Percentiles rank a stretch among this genome's conserved stretches.
phyloP scores from a whole-genome alignment of 257 asterid genomes.

The Gardenia jasminoides region DNA sequence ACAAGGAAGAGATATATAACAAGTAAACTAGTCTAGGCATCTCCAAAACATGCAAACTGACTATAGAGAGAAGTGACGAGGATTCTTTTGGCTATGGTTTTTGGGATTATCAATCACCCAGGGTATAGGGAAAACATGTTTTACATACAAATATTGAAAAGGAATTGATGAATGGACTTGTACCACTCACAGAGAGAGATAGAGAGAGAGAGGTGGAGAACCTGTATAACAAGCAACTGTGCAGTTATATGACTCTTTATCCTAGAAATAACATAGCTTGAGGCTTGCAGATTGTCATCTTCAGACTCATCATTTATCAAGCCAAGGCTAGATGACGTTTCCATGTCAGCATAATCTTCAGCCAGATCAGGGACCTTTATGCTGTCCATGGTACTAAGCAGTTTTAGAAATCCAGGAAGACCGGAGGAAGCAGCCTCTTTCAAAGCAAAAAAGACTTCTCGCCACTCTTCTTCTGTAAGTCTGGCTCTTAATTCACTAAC shows the following conservation, averaged over 20 bases:
- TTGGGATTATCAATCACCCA: not conserved
- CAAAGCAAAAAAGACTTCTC: slow-evolving; percentile 54
- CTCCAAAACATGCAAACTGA: not conserved
- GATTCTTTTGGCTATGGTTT: not conserved
- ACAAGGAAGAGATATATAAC: not conserved
- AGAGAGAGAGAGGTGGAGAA: slow-evolving; percentile 15
- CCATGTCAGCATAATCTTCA: slow-evolving; percentile 45
- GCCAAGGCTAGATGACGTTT: slow-evolving; percentile 43
- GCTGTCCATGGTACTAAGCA: slow-evolving; percentile 64
- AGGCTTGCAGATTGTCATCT: slow-evolving; percentile 68
- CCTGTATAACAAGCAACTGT: slow-evolving; percentile 77
- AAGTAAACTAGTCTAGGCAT: not conserved
- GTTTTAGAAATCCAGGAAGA: slow-evolving; percentile 61
- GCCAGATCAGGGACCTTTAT: slow-evolving; percentile 55
- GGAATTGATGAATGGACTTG: not conserved
- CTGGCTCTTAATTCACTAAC: slow-evolving; percentile 57
- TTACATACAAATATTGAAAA: not conserved
- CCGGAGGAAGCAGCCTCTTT: slow-evolving; percentile 62
- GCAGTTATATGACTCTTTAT: slow-evolving; percentile 74
- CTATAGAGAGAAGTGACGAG: not conserved
- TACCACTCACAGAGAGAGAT: not conserved
- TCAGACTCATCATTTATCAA: slow-evolving; percentile 39
- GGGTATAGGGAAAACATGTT: not conserved
- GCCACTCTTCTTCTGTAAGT: slow-evolving; percentile 75
- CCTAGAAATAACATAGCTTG: slow-evolving; percentile 70